Percentiles rank a stretch among this genome's conserved stretches.
These are phyloP conservation scores for Alternaria incomplexa DNA, from an alignment of 2,329 filamentous ascomycete genomes.

Conservation along the genomic window DNA sequence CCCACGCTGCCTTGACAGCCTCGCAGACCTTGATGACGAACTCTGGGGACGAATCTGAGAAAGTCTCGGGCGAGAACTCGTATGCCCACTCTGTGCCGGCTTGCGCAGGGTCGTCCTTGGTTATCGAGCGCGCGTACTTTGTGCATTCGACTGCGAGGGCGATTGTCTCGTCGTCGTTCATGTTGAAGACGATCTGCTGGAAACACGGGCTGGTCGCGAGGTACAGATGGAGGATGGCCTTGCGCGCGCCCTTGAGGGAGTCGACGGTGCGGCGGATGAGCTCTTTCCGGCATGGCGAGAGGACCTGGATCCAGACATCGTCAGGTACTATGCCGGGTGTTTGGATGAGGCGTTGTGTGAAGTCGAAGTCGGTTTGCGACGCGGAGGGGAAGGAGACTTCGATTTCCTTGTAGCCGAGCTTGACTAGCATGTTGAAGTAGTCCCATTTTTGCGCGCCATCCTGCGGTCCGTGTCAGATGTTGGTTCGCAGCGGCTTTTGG, in stretches of 20 bases:
- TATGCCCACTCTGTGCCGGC: slow-evolving; percentile 73
- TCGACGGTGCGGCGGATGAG: slow-evolving; percentile 90
- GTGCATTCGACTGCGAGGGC: slow-evolving; percentile 85
- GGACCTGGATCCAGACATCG: slow-evolving; percentile 90
- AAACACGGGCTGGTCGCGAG: slow-evolving; percentile 97
- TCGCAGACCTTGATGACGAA: slow-evolving; percentile 85
- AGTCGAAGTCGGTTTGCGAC: slow-evolving; percentile 95
- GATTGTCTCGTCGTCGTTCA: slow-evolving; percentile 80
- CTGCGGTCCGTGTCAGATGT: slow-evolving; percentile 51
- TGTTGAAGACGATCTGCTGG: slow-evolving; percentile 86
- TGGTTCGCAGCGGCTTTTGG: not conserved
- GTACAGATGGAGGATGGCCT: slow-evolving; percentile 94
- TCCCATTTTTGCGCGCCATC: slow-evolving; percentile 93
- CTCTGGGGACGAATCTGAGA: slow-evolving; percentile 87
- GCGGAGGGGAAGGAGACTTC: slow-evolving; percentile 95
- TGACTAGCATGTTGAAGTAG: slow-evolving; percentile 93
- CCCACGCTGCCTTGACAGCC: slow-evolving; percentile 94
- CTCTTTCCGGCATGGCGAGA: slow-evolving; percentile 89
- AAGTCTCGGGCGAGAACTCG: slow-evolving; percentile 85
- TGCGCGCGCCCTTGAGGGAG: slow-evolving; percentile 85
- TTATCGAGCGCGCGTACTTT: slow-evolving; percentile 85
- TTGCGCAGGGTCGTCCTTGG: slow-evolving; percentile 72
- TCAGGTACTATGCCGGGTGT: slow-evolving; percentile 83
- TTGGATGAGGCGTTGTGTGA: slow-evolving; percentile 84
- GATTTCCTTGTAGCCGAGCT: slow-evolving; percentile 96